A percentile compares a stretch with the other conserved stretches of the same genome.
phyloP scores from a whole-genome alignment of 768 basidiomycete species.

The Austroboletus festivus region DNA sequence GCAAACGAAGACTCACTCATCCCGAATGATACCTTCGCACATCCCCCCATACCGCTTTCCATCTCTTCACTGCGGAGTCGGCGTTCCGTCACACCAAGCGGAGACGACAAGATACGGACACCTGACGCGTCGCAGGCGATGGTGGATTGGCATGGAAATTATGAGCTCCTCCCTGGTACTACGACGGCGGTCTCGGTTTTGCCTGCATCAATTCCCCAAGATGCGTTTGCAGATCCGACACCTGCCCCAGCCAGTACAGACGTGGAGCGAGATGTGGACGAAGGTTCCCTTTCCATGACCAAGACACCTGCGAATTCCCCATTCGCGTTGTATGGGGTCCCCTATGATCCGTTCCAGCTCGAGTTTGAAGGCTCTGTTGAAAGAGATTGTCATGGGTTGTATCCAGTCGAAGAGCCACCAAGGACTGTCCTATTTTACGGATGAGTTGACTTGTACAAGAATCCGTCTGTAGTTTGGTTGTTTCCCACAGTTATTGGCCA shows the following conservation, averaged over 20 bases:
- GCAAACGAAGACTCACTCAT: constrained; percentile 1
- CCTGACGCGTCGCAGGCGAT: constrained; percentile 4
- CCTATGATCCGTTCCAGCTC: constrained; percentile 22
- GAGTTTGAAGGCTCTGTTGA: constrained; percentile 9
- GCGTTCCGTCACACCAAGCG: not conserved
- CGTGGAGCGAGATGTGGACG: not conserved
- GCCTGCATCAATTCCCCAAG: constrained; percentile 16
- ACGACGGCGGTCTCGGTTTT: not conserved
- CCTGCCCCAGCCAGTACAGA: not conserved
- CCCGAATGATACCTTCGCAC: not conserved
- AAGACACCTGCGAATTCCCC: not conserved
- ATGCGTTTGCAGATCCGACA: constrained; percentile 25
- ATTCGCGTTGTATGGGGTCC: constrained; percentile 4
- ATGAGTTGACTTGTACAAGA: no score
- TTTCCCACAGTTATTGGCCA: constrained; percentile 17
- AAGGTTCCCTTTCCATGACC: not conserved
- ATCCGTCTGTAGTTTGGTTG: not conserved
- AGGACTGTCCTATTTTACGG: constrained; percentile 14
- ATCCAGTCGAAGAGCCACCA: constrained; percentile 7
- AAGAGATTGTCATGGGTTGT: constrained; percentile 1
- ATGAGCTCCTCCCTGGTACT: constrained; percentile 14
- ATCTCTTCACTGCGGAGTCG: not conserved
- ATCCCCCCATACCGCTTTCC: not conserved
- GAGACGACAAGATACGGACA: not conserved
- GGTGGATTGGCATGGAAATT: constrained; percentile 20